phyloP scores from a whole-genome alignment of 2,329 filamentous ascomycete species.

The Alternaria burnsii region DNA sequence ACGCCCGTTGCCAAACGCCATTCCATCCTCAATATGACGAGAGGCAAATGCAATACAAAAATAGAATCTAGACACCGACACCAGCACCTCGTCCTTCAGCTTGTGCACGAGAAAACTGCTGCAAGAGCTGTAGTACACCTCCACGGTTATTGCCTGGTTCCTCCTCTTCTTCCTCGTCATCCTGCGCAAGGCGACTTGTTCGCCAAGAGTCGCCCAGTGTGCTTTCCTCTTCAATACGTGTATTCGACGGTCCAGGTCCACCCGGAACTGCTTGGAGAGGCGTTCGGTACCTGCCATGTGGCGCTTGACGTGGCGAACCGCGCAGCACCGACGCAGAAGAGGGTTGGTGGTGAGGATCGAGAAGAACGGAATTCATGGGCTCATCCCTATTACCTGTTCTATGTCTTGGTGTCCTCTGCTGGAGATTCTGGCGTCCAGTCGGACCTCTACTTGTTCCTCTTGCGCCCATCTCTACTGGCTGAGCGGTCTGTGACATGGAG shows the following conservation, averaged over 20 bases:
- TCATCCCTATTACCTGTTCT: conserved; percentile 53
- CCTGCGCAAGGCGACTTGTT: conserved; percentile 53
- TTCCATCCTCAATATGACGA: neutral
- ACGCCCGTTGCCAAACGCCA: conserved; percentile 3
- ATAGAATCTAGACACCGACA: conserved; percentile 37
- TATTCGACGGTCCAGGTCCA: conserved; percentile 14
- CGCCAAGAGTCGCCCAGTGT: conserved; percentile 69
- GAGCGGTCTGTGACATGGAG: conserved; percentile 53
- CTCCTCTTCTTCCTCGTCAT: conserved; percentile 60
- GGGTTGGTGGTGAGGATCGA: conserved; percentile 80
- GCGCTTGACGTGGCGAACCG: conserved; percentile 57
- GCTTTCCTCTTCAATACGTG: conserved; percentile 61
- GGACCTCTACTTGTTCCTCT: conserved; percentile 41
- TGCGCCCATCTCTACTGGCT: conserved; percentile 58
- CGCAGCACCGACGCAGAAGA: conserved; percentile 57
- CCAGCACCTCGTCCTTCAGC: conserved; percentile 57
- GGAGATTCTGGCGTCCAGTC: conserved; percentile 30
- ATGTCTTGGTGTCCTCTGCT: conserved; percentile 37
- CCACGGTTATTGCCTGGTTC: conserved; percentile 54
- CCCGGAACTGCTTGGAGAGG: conserved; percentile 35
- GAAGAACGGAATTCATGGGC: conserved; percentile 75
- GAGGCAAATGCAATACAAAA: conserved; percentile 13
- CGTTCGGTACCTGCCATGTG: conserved; percentile 56
- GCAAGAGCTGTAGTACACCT: conserved; percentile 71
- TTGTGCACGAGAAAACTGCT: conserved; percentile 72